Evolutionary conservation across 208 protist species (phyloP), one percentile per base, ranked within the genome.

Genomic region (Leishmania aethiopica): DNA sequence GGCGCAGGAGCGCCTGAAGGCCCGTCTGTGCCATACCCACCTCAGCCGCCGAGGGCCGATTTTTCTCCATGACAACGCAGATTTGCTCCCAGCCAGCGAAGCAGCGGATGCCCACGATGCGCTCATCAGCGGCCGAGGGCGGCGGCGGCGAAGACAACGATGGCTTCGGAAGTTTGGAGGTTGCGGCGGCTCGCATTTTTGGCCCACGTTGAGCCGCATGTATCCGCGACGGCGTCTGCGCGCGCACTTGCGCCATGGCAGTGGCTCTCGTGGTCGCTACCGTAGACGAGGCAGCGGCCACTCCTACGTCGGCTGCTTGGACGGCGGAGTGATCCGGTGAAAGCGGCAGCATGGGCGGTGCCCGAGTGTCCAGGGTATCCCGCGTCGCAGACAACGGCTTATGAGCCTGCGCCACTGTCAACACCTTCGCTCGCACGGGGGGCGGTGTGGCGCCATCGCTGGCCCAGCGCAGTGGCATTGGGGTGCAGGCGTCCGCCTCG

Each of bases 61-160:
- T 49, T 51, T 83, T 89, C 81, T 96, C 92, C 51, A 90, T 73
- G 7, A 93, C 67, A n/a, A 76, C 47, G 76, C 88, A 86, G 11
- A 96, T 66, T 70, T 87, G 80, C 57, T 94, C 91, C 83, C 87
- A 91, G 0, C 92, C 90, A 57, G 85, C 69, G 73, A 93, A 94
- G 79, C 86, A 92, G 55, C 88, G 84, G 7, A 90, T 53, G 28
- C 89, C 86, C 62, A 86, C 89, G 2, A 83, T 83, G 25, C 11
- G 17, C 28, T 62, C 40, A 53, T 72, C 77, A 66, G 47, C 51
- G 32, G 45, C 78, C 6, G 60, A 57, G 17, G 47, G 78, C 37
- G 64, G n/a, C 45, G n/a, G 37, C 32, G 76, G 42, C 42, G 32
- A 40, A 32, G 76, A 25, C 22, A 45, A 53, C 76, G 62, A 64